phyloP scores from a whole-genome alignment of 306 rosid species.

The Purshia tridentata region DNA sequence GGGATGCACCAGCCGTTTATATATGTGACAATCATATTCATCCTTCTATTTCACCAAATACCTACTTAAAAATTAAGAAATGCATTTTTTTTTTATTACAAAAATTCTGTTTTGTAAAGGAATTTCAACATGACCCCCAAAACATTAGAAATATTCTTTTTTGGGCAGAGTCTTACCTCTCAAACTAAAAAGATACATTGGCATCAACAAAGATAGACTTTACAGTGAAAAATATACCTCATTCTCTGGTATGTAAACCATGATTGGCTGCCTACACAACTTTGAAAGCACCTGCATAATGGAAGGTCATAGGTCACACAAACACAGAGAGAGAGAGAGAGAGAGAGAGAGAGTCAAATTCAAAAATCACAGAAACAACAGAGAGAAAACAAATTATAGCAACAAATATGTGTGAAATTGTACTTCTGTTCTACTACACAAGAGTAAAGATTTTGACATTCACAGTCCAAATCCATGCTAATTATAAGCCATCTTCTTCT shows the following conservation, averaged over 20 bases:
- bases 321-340: neutral
- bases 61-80: neutral
- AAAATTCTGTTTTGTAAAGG: too few species aligned
- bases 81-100: too few species aligned
- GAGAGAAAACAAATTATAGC: neutral
- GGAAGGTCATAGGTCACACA: neutral
- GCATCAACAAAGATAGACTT: neutral
- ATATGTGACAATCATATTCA: neutral
- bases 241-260: conserved; percentile 87
- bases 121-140: neutral
- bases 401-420: neutral
- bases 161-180: neutral
- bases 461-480: neutral
- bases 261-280: conserved; percentile 80
- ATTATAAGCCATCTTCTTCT: neutral
- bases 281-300: conserved; percentile 74
- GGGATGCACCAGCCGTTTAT: neutral
- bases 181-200: neutral
- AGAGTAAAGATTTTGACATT: neutral
- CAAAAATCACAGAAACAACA: neutral
- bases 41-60: neutral
- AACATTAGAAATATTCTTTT: neutral
- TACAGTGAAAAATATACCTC: conserved; percentile 51
- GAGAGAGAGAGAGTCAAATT: neutral
- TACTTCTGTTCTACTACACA: neutral